Conservation (phyloP, 1,284 basidiomycete species). For the Phaffia rhodozyma region DNA sequence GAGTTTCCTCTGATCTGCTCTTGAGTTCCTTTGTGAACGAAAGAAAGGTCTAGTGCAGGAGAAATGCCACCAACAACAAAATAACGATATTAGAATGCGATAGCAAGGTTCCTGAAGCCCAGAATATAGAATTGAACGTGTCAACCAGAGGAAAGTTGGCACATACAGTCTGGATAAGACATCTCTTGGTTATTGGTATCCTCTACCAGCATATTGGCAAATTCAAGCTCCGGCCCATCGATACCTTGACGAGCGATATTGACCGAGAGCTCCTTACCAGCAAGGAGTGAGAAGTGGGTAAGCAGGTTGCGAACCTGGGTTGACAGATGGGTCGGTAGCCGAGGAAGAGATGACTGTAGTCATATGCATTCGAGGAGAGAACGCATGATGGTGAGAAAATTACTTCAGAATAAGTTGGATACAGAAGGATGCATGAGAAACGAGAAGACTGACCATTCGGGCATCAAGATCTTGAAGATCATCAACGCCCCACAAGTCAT, state of each 20-base stretch:
- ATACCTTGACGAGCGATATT: constrained; percentile 80
- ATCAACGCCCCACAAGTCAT: constrained; percentile 77
- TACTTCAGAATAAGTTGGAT: not conserved
- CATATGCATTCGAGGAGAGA: not conserved
- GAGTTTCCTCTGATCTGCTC: too few species aligned
- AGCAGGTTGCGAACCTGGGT: constrained; percentile 76
- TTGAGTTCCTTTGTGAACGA: too few species aligned
- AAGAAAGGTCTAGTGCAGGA: too few species aligned
- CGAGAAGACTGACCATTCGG: constrained; percentile 47
- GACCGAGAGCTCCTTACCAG: constrained; percentile 52
- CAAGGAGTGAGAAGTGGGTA: constrained; percentile 54
- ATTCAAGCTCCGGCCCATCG: constrained; percentile 89
- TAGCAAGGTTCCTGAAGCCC: too few species aligned
- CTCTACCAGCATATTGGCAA: constrained; percentile 92
- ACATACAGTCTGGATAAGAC: constrained; percentile 74
- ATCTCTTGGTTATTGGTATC: constrained; percentile 93
- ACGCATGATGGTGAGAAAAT: not conserved
- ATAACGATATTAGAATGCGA: too few species aligned
- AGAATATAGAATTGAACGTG: too few species aligned
- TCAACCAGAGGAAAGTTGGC: not conserved
- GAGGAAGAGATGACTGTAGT: constrained; percentile 55
- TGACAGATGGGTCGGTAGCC: constrained; percentile 63
- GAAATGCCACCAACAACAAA: too few species aligned
- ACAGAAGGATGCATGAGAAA: not conserved
- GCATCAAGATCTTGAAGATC: constrained; percentile 61